phyloP scores from a whole-genome alignment of 1,284 basidiomycete species.

The Cutaneotrichosporon cutaneum region DNA sequence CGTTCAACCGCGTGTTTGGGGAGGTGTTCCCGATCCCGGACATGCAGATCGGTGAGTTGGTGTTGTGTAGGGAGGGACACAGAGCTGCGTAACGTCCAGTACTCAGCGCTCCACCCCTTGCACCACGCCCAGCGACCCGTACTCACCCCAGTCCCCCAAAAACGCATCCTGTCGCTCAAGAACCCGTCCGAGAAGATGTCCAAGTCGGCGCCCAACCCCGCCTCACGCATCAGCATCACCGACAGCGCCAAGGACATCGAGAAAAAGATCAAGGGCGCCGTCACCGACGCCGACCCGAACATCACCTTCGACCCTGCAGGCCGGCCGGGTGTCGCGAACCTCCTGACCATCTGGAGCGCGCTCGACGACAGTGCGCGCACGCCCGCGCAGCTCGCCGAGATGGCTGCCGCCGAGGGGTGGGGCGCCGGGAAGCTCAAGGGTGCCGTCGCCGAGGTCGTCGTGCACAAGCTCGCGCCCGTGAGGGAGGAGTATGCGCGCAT shows the following conservation, averaged over 20 bases:
- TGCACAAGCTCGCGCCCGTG: constrained; percentile 67
- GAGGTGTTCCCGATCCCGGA: constrained; percentile 69
- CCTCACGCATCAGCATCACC: constrained; percentile 84
- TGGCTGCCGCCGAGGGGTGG: constrained; percentile 58
- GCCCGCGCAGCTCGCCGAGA: constrained; percentile 56
- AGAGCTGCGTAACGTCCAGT: too few species aligned
- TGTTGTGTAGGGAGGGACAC: background rate
- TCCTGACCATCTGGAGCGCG: constrained; percentile 66
- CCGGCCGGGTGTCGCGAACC: constrained; percentile 80
- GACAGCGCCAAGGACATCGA: constrained; percentile 66
- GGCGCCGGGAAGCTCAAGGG: constrained; percentile 65
- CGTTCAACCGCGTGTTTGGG: constrained; percentile 65
- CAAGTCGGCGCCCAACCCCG: constrained; percentile 76
- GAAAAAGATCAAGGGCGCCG: constrained; percentile 73
- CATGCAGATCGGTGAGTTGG: constrained; percentile 68
- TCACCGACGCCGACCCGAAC: constrained; percentile 74
- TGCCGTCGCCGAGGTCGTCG: constrained; percentile 70
- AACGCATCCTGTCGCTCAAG: constrained; percentile 73
- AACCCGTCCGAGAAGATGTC: constrained; percentile 92
- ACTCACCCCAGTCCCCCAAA: constrained; percentile 64
- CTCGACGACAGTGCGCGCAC: constrained; percentile 40
- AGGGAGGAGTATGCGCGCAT: constrained; percentile 69
- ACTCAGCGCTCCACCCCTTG: too few species aligned
- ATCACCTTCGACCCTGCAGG: constrained; percentile 73
- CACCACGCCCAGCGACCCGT: too few species aligned